phyloP scores from a whole-genome alignment of 306 rosid genomes.

The Prosopis cineraria region DNA sequence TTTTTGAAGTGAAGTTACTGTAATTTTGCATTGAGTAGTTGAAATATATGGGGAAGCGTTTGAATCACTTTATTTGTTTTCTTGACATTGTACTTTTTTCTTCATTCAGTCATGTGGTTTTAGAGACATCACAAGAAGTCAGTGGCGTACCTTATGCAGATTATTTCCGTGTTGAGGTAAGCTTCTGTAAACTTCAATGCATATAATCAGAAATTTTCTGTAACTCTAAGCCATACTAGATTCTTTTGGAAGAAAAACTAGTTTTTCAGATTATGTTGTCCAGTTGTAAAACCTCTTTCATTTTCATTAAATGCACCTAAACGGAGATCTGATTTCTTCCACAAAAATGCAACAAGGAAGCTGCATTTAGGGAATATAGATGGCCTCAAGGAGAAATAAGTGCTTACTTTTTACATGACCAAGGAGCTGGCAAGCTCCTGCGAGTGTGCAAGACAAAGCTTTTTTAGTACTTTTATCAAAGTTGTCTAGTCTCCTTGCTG shows the following conservation, averaged over 20 bases:
- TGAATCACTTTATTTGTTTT: constrained; percentile 9
- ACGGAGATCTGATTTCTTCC: neutral
- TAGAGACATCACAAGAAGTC: constrained; percentile 89
- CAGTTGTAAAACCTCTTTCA: neutral
- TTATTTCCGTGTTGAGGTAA: constrained; percentile 93
- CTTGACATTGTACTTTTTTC: constrained; percentile 37
- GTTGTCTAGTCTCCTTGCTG: neutral
- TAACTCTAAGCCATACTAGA: constrained; percentile 7
- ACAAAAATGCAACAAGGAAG: constrained; percentile 8
- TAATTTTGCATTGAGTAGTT: constrained; percentile 10
- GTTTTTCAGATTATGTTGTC: neutral
- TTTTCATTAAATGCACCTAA: neutral
- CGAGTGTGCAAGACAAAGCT: neutral
- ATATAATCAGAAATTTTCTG: constrained; percentile 13
- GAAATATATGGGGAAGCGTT: neutral
- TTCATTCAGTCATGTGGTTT: constrained; percentile 80
- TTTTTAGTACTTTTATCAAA: neutral
- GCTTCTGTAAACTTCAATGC: constrained; percentile 19
- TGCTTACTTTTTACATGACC: neutral
- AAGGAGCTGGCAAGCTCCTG: neutral
- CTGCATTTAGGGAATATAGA: neutral
- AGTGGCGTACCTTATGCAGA: constrained; percentile 88
- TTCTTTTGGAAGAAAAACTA: neutral
- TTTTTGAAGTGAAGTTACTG: neutral
- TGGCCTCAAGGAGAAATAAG: neutral